A percentile compares a stretch with the other conserved stretches of the same genome.
phyloP scores from a whole-genome alignment of 73 alveolate species.

The Uronychia setigera region DNA sequence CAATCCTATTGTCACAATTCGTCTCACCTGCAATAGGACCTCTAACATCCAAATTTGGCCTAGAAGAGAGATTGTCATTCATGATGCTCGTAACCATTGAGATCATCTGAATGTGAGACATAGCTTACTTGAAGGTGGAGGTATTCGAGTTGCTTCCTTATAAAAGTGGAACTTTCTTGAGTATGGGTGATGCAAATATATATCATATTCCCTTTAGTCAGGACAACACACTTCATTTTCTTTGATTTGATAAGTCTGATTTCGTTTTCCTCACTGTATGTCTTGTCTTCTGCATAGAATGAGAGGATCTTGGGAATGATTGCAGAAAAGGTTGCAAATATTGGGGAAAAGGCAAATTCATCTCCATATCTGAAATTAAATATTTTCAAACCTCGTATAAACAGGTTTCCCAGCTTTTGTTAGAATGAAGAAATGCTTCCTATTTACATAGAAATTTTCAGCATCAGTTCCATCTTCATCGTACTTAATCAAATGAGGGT shows the following conservation, averaged over 20 bases:
- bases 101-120: conserved; percentile 20
- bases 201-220: conserved; percentile 36
- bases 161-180: conserved; percentile 32
- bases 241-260: conserved; percentile 30
- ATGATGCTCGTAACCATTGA: conserved; percentile 54
- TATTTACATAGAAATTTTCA: conserved; percentile 8
- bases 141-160: conserved; percentile 50
- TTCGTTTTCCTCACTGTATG: conserved; percentile 17
- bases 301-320: conserved; percentile 50
- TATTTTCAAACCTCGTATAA: conserved; percentile 11
- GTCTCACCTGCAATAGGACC: conserved; percentile 42
- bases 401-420: conserved; percentile 70
- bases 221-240: conserved; percentile 18
- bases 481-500: not conserved
- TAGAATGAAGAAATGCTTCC: conserved; percentile 37
- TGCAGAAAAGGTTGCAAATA: conserved; percentile 64
- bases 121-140: conserved; percentile 37
- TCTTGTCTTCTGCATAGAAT: conserved; percentile 9
- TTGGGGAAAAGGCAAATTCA: conserved; percentile 47
- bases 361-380: conserved; percentile 35
- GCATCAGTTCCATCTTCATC: conserved; percentile 6
- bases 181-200: conserved; percentile 26
- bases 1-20: conserved; percentile 4
- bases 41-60: conserved; percentile 59
- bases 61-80: conserved; percentile 21